phyloP scores from a whole-genome alignment of 1,284 basidiomycete species.

The Meripilus lineatus region DNA sequence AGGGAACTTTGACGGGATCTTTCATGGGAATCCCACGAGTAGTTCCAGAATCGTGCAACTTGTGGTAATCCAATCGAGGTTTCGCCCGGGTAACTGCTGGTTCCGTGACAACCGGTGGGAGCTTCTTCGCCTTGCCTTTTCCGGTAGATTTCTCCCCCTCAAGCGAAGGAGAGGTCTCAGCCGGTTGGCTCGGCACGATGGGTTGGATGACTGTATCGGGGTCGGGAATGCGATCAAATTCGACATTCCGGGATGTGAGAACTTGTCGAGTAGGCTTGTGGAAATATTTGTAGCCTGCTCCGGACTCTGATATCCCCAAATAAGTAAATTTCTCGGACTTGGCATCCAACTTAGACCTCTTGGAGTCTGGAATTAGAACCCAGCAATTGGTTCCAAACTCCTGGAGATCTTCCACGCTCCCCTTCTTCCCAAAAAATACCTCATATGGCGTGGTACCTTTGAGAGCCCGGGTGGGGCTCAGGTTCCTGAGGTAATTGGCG shows the following conservation, averaged over 20 bases:
- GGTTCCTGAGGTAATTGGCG: slow-evolving; percentile 1
- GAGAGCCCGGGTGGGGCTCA: background rate
- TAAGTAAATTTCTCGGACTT: slow-evolving; percentile 19
- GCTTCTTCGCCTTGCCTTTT: no score
- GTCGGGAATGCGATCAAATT: background rate
- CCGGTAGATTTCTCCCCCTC: no score
- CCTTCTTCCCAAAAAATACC: slow-evolving; percentile 9
- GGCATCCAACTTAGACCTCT: slow-evolving; percentile 12
- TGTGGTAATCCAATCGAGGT: no score
- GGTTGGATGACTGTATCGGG: no score
- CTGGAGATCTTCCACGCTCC: slow-evolving; percentile 18
- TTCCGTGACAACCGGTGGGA: no score
- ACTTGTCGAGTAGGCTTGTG: background rate
- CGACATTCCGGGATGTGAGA: background rate
- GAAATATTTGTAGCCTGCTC: slow-evolving; percentile 17
- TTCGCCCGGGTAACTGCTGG: no score
- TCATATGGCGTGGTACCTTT: slow-evolving; percentile 6
- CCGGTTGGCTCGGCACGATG: no score
- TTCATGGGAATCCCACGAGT: no score
- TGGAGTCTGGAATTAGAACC: slow-evolving; percentile 13
- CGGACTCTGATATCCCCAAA: slow-evolving; percentile 18
- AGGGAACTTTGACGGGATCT: no score
- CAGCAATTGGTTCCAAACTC: slow-evolving; percentile 22
- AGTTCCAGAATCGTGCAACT: no score
- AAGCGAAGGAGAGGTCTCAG: no score